These are phyloP conservation scores for Claviceps quebecensis DNA, from an alignment of 2,329 filamentous ascomycete species.

Conservation along the genomic window DNA sequence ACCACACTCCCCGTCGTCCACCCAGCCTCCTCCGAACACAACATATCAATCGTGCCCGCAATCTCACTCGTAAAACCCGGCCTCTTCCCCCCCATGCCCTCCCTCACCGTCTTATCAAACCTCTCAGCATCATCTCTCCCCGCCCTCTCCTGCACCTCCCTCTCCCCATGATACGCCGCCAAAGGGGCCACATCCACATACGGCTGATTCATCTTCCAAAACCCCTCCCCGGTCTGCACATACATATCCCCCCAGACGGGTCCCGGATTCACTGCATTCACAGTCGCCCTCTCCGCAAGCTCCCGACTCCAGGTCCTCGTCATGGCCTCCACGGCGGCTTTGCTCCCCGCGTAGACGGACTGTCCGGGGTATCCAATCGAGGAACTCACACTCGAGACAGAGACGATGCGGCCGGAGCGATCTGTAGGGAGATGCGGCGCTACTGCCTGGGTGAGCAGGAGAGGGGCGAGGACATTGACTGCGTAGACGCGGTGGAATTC, in stretches of 20 bases:
- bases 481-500: slow-evolving; percentile 62
- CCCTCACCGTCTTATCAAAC: slow-evolving; percentile 20
- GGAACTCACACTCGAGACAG: slow-evolving; percentile 41
- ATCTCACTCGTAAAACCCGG: slow-evolving; percentile 36
- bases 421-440: slow-evolving; percentile 53
- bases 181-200: slow-evolving; percentile 23
- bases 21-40: slow-evolving; percentile 49
- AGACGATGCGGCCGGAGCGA: slow-evolving; percentile 48
- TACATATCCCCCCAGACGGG: slow-evolving; percentile 42
- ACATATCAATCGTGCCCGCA: slow-evolving; percentile 56
- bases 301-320: slow-evolving; percentile 45
- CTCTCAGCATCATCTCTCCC: slow-evolving; percentile 18
- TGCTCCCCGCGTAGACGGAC: slow-evolving; percentile 42
- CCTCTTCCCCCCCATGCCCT: slow-evolving; percentile 19
- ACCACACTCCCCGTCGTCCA: slow-evolving; percentile 61
- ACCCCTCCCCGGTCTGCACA: slow-evolving; percentile 18
- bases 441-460: slow-evolving; percentile 63
- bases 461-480: slow-evolving; percentile 69
- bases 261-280: slow-evolving; percentile 44
- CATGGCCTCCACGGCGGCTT: slow-evolving; percentile 45
- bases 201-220: slow-evolving; percentile 25
- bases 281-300: slow-evolving; percentile 36
- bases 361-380: slow-evolving; percentile 39
- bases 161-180: slow-evolving; percentile 20
- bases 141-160: slow-evolving; percentile 15